These are phyloP conservation scores for Ammopiptanthus mongolicus DNA, from an alignment of 306 rosid species.

Conservation along the genomic window DNA sequence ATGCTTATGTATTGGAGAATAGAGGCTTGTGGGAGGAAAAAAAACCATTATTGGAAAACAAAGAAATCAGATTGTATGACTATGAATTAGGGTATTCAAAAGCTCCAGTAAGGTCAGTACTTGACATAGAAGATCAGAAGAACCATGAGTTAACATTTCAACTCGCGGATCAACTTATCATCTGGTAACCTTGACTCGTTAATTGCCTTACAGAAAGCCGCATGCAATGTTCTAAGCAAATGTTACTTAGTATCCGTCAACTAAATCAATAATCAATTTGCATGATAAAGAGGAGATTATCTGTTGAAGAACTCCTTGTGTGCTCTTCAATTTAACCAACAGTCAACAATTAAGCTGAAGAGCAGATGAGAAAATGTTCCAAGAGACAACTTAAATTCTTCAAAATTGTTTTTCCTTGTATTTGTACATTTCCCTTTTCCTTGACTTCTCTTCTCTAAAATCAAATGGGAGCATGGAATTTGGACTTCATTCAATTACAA, in stretches of 20 bases:
- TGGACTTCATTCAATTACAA: not conserved
- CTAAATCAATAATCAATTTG: not conserved
- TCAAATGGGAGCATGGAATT: not conserved
- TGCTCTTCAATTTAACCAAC: not conserved
- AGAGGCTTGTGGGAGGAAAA: not conserved
- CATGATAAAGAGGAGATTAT: not conserved
- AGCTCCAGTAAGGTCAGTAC: not conserved
- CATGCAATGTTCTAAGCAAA: conserved; percentile 13
- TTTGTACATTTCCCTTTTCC: not conserved
- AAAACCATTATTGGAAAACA: not conserved
- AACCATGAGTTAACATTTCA: not conserved
- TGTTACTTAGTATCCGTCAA: not conserved
- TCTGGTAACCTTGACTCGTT: not conserved
- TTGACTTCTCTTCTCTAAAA: not conserved
- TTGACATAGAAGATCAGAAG: not conserved
- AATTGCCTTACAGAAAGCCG: not conserved
- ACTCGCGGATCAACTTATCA: conserved; percentile 1
- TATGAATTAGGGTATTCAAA: not conserved
- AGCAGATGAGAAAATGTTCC: not conserved
- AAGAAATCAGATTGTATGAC: not conserved
- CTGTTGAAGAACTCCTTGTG: not conserved
- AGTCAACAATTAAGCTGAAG: not conserved
- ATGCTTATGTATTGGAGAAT: not conserved
- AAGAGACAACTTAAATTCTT: not conserved
- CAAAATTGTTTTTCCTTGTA: not conserved